Evolutionary conservation across 768 basidiomycete genomes (phyloP).

Genomic region (Gymnopilus dilepis): DNA sequence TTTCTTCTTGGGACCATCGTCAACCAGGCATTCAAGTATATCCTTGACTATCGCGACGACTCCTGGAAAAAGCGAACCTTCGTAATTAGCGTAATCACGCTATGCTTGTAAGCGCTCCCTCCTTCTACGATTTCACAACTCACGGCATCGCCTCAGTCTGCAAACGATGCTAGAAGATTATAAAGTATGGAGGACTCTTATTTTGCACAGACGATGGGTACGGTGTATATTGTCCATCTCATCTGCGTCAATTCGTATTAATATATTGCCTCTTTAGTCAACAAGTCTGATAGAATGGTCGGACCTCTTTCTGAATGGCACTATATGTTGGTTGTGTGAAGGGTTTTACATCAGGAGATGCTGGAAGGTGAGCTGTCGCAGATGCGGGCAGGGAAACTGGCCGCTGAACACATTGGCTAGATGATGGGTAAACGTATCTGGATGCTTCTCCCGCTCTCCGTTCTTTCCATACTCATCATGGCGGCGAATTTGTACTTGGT

Average conservation of each 20-base stretch:
- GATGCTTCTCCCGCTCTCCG: conserved; percentile 40
- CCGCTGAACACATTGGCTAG: conserved; percentile 29
- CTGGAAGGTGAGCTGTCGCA: conserved; percentile 49
- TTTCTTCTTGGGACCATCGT: conserved; percentile 51
- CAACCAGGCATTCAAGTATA: conserved; percentile 46
- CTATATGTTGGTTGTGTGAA: conserved; percentile 52
- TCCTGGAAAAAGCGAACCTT: conserved; percentile 46
- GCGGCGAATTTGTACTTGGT: conserved; percentile 49
- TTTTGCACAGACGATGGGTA: conserved; percentile 41
- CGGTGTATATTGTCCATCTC: too few relatives aligned
- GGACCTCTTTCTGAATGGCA: conserved; percentile 53
- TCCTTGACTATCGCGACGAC: conserved; percentile 49
- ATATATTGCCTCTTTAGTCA: conserved; percentile 35
- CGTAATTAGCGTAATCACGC: conserved; percentile 42
- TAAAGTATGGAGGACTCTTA: conserved; percentile 45
- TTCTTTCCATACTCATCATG: conserved; percentile 38
- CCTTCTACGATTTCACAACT: neutral
- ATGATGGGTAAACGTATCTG: conserved; percentile 44
- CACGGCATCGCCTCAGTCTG: conserved; percentile 27
- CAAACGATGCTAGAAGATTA: conserved; percentile 48
- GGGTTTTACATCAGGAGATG: conserved; percentile 54
- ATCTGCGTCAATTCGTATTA: too few relatives aligned
- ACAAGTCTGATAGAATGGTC: conserved; percentile 47
- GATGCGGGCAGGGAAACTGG: neutral
- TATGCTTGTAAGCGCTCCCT: conserved; percentile 42